Base-by-base conservation (phyloP, 1,284 basidiomycete genomes). In the Taiwanofungus camphoratus region DNA sequence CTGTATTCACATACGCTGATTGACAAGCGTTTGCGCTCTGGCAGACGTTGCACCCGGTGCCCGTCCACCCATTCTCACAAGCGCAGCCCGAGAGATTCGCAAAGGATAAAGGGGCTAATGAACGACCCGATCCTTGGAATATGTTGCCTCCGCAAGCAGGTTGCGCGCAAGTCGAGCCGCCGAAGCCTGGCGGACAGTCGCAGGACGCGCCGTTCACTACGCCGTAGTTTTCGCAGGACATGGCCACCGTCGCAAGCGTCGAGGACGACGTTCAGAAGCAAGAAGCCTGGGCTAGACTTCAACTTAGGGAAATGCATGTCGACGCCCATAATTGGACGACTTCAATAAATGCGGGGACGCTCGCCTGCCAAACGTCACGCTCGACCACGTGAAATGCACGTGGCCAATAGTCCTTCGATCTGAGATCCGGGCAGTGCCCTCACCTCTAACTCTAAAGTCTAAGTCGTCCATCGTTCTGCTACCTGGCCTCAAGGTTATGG, bases 11-110 rank as follows among this genome's bases (percentile, higher is more conserved):
- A 54, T 71, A 80, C 1, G 68, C 83, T 22, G 55, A 60, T 56
- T 82, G 79, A 56, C 85, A 88, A 1, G 80, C 79, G 47, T 64
- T 70, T 1, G 77, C 60, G 13, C 64, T 74, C 51, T 74, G 70
- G 55, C 86, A 89, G 23, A 87, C 81, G 49, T 90, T 89, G 63
- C 90, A 93, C 0, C 77, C 83, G 0, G 74, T 73, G 2, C 90
- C 90, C 1, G 68, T 69, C 88, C 89, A 92, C 1, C 84, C 89
- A 39, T 58, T 57, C 46, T 77, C 64, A 59, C 90, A 92, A 0
- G 70, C 63, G 55, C 90, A 92, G 3, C 63, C 66, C 15, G 82
- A 85, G 42, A 87, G 50, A 57, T 90, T 87, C 11, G 76, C 69
- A 40, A 76, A 73, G 4, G 67, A 64, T 5, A 49, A 50, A 13